Base-by-base conservation (phyloP, 768 basidiomycete species). In the Mycena epipterygia region DNA sequence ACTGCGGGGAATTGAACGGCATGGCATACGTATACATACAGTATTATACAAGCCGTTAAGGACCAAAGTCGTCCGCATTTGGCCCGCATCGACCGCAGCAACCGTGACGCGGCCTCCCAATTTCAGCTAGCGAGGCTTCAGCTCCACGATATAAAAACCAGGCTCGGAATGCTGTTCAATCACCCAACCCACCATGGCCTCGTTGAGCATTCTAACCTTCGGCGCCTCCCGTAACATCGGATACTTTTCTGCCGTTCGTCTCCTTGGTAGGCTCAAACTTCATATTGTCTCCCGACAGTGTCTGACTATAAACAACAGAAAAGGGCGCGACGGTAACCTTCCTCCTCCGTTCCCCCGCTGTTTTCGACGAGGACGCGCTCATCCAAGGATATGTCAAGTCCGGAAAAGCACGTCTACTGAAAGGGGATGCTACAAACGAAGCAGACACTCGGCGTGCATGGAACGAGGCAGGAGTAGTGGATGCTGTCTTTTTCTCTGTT, bases 161-260 rank as follows among this genome's bases (percentile, higher is more conserved):
- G n/a, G n/a, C n/a, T n/a, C n/a, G n/a, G n/a, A n/a, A n/a, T n/a
- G n/a, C n/a, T n/a, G n/a, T 44, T 44, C 42, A 44, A 19, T n/a
- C 42, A 44, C 35, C 6, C 46, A 48, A 27, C 29, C 51, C 30
- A 19, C 51, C 29, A 52, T 52, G 48, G 48, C 44, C 44, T 5
- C 48, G 13, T 68, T 81, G 57, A 86, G 85, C 74, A 81, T 86
- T 46, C 78, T 89, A 27, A 73, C 82, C 2, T 81, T 89, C 6
- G 89, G 89, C n/a, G 88, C 82, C 2, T 89, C 89, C 9, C 84
- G 85, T 51, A 88, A 89, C 70, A 88, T 89, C 67, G 89, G 88
- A 0, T 90, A 89, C 78, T 77, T 81, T 62, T 73, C 88, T 33
- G 80, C 87, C 0, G 44, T 87, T 49, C 79, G 86, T n/a, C 79